Conservation (phyloP, 2,329 filamentous ascomycete genomes). For the Colletotrichum lindemuthianum region DNA sequence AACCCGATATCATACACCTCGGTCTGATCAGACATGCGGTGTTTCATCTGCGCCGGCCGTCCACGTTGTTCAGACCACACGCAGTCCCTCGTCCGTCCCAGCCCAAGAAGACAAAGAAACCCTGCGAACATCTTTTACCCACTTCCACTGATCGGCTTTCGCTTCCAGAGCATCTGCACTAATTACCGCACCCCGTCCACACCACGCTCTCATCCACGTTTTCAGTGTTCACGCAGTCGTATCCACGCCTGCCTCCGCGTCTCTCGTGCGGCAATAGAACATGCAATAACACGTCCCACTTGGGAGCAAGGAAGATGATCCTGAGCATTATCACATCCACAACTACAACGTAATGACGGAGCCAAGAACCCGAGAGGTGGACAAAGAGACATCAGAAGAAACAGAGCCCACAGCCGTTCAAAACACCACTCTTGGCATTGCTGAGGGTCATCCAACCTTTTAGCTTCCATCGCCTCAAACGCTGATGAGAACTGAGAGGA, state of each 20-base stretch:
- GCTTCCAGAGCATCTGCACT: neutral
- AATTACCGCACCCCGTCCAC: neutral
- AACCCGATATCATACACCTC: constrained; percentile 18
- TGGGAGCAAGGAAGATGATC: neutral
- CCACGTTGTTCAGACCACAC: constrained; percentile 28
- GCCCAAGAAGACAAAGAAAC: constrained; percentile 4
- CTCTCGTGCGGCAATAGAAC: constrained; percentile 22
- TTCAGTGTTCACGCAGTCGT: neutral
- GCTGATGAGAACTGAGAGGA: constrained; percentile 23
- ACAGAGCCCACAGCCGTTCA: constrained; percentile 10
- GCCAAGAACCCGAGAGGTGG: neutral
- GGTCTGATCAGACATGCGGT: constrained; percentile 33
- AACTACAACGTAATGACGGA: constrained; percentile 1
- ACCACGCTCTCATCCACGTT: neutral
- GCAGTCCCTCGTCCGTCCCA: constrained; percentile 21
- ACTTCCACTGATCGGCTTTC: constrained; percentile 21
- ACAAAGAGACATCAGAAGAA: neutral
- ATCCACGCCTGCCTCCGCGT: constrained; percentile 15
- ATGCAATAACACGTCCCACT: constrained; percentile 13
- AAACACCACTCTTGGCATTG: constrained; percentile 22
- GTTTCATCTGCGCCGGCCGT: constrained; percentile 30
- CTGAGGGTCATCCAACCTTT: constrained; percentile 31
- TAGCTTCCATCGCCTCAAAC: constrained; percentile 36
- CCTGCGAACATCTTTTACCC: constrained; percentile 26
- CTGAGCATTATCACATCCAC: neutral